phyloP scores from a whole-genome alignment of 768 basidiomycete species.

The Dioszegia crocea region DNA sequence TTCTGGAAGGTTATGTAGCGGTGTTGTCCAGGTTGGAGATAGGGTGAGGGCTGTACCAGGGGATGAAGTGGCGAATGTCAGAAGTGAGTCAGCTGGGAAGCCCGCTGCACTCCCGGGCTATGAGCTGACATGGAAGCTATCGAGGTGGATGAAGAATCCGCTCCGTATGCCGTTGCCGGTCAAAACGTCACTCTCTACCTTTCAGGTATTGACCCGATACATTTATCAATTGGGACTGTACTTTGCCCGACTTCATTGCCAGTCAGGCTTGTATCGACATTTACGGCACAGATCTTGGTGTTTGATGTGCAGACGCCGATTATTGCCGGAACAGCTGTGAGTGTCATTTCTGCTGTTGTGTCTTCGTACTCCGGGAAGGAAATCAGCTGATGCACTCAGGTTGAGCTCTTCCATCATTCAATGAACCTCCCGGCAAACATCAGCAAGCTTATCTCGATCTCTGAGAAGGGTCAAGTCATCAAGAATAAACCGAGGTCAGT shows the following conservation, averaged over 20 bases:
- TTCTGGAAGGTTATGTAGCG: constrained; percentile 76
- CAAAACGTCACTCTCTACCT: constrained; percentile 82
- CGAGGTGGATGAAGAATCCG: constrained; percentile 69
- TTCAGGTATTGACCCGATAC: constrained; percentile 74
- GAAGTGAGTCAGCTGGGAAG: constrained; percentile 47
- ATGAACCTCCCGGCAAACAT: constrained; percentile 86
- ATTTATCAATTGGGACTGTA: constrained; percentile 81
- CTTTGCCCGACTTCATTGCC: constrained; percentile 70
- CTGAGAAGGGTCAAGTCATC: constrained; percentile 73
- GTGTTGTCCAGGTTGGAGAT: constrained; percentile 89
- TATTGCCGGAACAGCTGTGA: constrained; percentile 75
- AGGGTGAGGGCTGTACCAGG: constrained; percentile 80
- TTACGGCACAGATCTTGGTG: constrained; percentile 82
- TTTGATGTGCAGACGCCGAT: constrained; percentile 91
- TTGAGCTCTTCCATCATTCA: constrained; percentile 94
- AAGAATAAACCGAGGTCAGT: constrained; percentile 77
- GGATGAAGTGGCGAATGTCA: constrained; percentile 79
- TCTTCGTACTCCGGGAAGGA: neutral
- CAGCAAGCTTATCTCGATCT: constrained; percentile 67
- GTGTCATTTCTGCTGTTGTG: constrained; percentile 22
- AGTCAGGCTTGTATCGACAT: constrained; percentile 69
- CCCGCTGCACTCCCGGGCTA: neutral
- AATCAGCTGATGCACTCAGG: constrained; percentile 51
- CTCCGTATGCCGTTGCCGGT: constrained; percentile 85
- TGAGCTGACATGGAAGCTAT: constrained; percentile 59